Conservation (phyloP, 164 flowering plant species). For the Stephania japonica region DNA sequence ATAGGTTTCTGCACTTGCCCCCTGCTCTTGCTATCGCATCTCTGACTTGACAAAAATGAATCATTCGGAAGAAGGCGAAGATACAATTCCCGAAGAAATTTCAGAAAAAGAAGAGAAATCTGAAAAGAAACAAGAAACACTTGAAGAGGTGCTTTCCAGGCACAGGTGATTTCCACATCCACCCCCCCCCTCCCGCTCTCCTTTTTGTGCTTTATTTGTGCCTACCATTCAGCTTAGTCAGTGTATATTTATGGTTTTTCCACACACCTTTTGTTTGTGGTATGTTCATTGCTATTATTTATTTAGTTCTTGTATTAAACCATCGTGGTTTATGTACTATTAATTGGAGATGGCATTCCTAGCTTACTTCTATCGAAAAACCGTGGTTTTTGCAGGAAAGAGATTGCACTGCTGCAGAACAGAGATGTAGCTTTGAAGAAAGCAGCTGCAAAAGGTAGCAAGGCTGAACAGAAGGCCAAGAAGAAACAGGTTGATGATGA, state of each 20-base stretch:
- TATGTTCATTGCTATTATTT: neutral
- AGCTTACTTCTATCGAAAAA: neutral
- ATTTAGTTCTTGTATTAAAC: neutral
- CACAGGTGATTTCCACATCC: slow-evolving; percentile 47
- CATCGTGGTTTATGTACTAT: neutral
- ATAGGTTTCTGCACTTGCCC: no score
- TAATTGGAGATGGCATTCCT: neutral
- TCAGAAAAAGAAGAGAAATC: slow-evolving; percentile 15
- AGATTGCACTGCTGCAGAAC: slow-evolving; percentile 63
- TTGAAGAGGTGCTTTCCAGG: slow-evolving; percentile 71
- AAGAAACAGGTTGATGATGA: slow-evolving; percentile 95
- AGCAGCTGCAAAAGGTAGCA: slow-evolving; percentile 95
- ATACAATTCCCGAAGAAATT: slow-evolving; percentile 14
- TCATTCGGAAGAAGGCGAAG: neutral
- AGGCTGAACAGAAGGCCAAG: slow-evolving; percentile 94
- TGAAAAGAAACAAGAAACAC: slow-evolving; percentile 41
- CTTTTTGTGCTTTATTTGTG: neutral
- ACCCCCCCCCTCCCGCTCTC: no score
- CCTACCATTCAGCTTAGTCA: neutral
- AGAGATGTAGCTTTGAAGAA: slow-evolving; percentile 69
- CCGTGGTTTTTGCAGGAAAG: slow-evolving; percentile 47
- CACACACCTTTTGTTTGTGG: no score
- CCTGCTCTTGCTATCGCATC: no score
- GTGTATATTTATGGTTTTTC: neutral
- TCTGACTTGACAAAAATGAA: neutral